phyloP scores from a whole-genome alignment of 257 asterid species.

The Lycium barbarum region DNA sequence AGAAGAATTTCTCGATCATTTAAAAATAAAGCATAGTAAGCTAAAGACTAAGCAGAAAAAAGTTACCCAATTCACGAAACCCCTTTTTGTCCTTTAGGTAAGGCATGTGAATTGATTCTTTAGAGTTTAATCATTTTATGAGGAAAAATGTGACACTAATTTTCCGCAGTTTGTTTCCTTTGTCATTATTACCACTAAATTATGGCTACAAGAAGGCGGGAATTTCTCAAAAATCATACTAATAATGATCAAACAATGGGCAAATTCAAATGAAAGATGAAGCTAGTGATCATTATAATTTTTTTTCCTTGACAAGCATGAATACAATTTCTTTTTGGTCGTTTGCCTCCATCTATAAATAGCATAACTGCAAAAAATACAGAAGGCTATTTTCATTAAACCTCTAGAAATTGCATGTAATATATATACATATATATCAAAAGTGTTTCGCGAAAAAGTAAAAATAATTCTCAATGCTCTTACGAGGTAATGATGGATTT shows the following conservation, averaged over 20 bases:
- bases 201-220: conserved; percentile 33
- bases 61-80: not conserved
- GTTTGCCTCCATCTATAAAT: not conserved
- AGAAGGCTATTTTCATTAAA: too few relatives aligned
- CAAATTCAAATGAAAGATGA: conserved; percentile 51
- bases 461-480: not conserved
- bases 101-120: not conserved
- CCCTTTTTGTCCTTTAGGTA: not conserved
- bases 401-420: not conserved
- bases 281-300: conserved; percentile 29
- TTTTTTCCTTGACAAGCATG: not conserved
- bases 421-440: too few relatives aligned
- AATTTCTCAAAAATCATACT: conserved; percentile 24
- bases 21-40: not conserved
- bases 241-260: conserved; percentile 39
- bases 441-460: too few relatives aligned
- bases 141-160: conserved; percentile 19
- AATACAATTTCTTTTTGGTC: too few relatives aligned
- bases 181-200: conserved; percentile 28
- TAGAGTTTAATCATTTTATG: not conserved
- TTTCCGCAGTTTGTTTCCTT: not conserved
- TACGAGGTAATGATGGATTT: too few relatives aligned
- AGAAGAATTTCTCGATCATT: not conserved
- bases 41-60: not conserved
- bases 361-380: not conserved